These are phyloP conservation scores for Cordyceps tenuipes DNA, from an alignment of 2,329 filamentous ascomycete species.

Conservation along the genomic window DNA sequence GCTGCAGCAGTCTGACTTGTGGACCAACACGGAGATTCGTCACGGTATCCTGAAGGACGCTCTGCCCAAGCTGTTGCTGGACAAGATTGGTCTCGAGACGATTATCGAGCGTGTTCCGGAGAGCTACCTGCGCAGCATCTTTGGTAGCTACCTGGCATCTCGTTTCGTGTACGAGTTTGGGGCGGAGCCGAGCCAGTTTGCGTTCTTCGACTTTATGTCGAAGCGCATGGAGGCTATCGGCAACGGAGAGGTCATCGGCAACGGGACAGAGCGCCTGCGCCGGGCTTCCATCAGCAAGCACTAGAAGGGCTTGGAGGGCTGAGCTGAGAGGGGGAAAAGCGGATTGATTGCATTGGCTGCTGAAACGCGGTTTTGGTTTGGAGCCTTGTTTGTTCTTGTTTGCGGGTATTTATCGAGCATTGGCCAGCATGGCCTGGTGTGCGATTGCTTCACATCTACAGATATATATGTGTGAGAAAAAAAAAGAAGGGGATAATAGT, in stretches of 20 bases:
- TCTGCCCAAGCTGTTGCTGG: slow-evolving; percentile 70
- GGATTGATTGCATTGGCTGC: neutral
- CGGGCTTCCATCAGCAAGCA: slow-evolving; percentile 19
- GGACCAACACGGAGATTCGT: slow-evolving; percentile 74
- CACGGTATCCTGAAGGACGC: slow-evolving; percentile 75
- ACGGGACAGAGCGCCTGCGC: slow-evolving; percentile 21
- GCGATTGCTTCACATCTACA: neutral
- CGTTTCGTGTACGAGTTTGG: slow-evolving; percentile 96
- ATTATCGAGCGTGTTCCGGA: slow-evolving; percentile 84
- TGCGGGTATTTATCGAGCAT: neutral
- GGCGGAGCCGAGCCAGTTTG: slow-evolving; percentile 87
- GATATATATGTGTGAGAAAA: neutral
- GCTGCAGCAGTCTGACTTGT: slow-evolving; percentile 85
- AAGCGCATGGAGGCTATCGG: slow-evolving; percentile 49
- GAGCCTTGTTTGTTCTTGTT: slow-evolving; percentile 4
- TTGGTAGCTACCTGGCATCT: slow-evolving; percentile 89
- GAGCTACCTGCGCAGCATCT: slow-evolving; percentile 87
- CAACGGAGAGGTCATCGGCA: neutral
- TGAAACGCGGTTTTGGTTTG: neutral
- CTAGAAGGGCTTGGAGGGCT: neutral
- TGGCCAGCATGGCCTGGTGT: neutral
- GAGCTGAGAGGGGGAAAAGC: neutral
- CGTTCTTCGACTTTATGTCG: slow-evolving; percentile 91
- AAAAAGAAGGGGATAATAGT: neutral
- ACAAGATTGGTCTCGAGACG: slow-evolving; percentile 85